phyloP scores from a whole-genome alignment of 164 flowering plant species.

The Houttuynia cordata region DNA sequence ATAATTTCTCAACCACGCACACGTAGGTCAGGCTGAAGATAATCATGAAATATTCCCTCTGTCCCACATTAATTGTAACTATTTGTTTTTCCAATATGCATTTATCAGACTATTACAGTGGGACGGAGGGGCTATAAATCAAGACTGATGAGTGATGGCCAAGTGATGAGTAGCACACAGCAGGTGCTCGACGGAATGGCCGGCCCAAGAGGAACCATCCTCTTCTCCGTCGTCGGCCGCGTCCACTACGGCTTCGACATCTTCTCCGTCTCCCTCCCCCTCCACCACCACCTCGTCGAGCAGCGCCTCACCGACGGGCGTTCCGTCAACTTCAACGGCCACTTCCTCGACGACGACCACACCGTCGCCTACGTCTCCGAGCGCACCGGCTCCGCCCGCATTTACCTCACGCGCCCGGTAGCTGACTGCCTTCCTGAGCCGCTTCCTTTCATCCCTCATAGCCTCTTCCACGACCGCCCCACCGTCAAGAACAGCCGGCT shows the following conservation, averaged over 20 bases:
- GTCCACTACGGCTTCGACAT: slow-evolving; percentile 68
- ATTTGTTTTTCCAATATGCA: no score
- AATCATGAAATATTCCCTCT: no score
- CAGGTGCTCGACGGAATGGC: slow-evolving; percentile 3
- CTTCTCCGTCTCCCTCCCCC: slow-evolving; percentile 28
- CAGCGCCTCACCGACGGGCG: slow-evolving; percentile 51
- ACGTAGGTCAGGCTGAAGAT: no score
- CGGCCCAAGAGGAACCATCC: slow-evolving; percentile 37
- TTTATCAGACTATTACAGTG: no score
- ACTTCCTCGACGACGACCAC: slow-evolving; percentile 34
- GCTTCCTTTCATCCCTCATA: slow-evolving; percentile 19
- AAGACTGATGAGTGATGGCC: no score
- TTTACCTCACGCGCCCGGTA: slow-evolving; percentile 21
- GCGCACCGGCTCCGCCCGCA: slow-evolving; percentile 40
- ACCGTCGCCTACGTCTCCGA: slow-evolving; percentile 56
- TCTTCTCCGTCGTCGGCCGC: slow-evolving; percentile 56
- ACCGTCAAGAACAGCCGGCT: slow-evolving; percentile 10
- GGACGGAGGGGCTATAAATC: no score
- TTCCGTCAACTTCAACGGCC: slow-evolving; percentile 75
- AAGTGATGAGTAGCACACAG: neutral
- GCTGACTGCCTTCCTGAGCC: slow-evolving; percentile 43
- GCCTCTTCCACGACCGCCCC: slow-evolving; percentile 77
- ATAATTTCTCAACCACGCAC: no score
- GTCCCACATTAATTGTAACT: no score
- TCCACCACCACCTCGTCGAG: slow-evolving; percentile 40